Conservation (phyloP, 2,329 filamentous ascomycete species). For the Fusarium floridanum region DNA sequence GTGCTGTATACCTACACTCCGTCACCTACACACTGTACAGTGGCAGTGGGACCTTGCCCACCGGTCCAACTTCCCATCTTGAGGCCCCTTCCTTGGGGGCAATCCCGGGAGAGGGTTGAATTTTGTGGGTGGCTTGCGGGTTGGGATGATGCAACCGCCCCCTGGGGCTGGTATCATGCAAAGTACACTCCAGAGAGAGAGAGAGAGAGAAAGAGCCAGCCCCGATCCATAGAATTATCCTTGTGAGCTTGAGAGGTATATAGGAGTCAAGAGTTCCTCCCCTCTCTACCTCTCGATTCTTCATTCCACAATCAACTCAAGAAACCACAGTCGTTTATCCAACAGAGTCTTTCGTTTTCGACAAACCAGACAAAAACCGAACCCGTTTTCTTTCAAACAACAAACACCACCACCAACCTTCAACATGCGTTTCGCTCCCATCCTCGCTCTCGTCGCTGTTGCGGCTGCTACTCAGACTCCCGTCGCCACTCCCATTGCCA, state of each 20-base stretch:
- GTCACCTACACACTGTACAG: neutral
- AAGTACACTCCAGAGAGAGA: constrained; percentile 9
- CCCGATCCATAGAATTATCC: constrained; percentile 16
- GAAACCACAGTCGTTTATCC: constrained; percentile 34
- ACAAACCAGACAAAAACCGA: constrained; percentile 10
- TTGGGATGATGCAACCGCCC: constrained; percentile 43
- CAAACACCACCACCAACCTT: constrained; percentile 22
- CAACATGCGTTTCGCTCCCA: constrained; percentile 45
- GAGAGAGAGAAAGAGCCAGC: no score
- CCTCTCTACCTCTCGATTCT: constrained; percentile 18
- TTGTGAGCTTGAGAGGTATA: constrained; percentile 33
- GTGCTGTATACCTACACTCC: neutral
- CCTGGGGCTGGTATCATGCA: constrained; percentile 37
- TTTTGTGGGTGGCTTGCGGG: constrained; percentile 35
- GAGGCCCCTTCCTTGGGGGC: constrained; percentile 25
- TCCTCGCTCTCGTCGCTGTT: constrained; percentile 45
- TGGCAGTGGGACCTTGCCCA: constrained; percentile 29
- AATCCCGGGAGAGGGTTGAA: constrained; percentile 10
- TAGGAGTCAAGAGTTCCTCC: constrained; percentile 31
- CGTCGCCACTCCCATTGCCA: constrained; percentile 32
- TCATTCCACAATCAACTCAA: constrained; percentile 18
- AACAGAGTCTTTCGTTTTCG: constrained; percentile 29
- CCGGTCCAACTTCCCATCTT: constrained; percentile 39
- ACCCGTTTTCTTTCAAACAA: constrained; percentile 13
- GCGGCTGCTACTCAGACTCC: constrained; percentile 40